phyloP scores from a whole-genome alignment of 2,329 filamentous ascomycete genomes.

The Microcyclospora tardicrescens region DNA sequence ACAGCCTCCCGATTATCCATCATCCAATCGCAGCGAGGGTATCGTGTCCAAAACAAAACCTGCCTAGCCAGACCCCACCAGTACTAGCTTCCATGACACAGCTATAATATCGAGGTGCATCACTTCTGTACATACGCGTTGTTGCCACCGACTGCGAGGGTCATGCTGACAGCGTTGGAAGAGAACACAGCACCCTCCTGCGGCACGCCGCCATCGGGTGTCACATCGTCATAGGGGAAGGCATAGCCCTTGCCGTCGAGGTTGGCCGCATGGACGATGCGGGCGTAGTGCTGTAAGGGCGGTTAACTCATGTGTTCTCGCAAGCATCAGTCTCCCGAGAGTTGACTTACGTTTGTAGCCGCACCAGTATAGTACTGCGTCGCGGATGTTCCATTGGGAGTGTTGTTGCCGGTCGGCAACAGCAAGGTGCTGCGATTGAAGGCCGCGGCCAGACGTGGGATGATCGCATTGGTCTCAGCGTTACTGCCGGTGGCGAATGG shows the following conservation, averaged over 20 bases:
- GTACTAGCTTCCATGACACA: too few species aligned
- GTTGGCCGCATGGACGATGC: constrained; percentile 30
- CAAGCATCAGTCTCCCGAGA: constrained; percentile 2
- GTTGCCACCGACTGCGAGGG: not conserved
- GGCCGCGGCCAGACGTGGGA: constrained; percentile 60
- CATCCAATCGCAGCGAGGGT: too few species aligned
- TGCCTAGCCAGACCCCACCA: too few species aligned
- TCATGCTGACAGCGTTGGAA: constrained; percentile 1
- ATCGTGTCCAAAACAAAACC: too few species aligned
- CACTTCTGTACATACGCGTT: not conserved
- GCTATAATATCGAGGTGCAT: too few species aligned
- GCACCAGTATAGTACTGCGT: constrained; percentile 18
- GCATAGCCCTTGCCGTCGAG: constrained; percentile 49
- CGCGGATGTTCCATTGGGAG: constrained; percentile 22
- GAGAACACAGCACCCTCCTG: constrained; percentile 23
- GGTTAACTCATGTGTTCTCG: not conserved
- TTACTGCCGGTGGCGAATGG: constrained; percentile 41
- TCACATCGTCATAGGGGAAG: constrained; percentile 58
- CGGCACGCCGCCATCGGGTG: constrained; percentile 37
- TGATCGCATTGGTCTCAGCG: constrained; percentile 42
- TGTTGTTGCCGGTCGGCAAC: constrained; percentile 17
- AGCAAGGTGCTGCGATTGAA: constrained; percentile 63
- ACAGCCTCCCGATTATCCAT: too few species aligned
- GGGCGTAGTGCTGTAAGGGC: constrained; percentile 18
- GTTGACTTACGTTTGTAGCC: constrained; percentile 19